A percentile compares a stretch with the other conserved stretches of the same genome.
Evolutionary conservation across 139 green algal species (phyloP).

Genomic region (Tetradesmus obliquus): DNA sequence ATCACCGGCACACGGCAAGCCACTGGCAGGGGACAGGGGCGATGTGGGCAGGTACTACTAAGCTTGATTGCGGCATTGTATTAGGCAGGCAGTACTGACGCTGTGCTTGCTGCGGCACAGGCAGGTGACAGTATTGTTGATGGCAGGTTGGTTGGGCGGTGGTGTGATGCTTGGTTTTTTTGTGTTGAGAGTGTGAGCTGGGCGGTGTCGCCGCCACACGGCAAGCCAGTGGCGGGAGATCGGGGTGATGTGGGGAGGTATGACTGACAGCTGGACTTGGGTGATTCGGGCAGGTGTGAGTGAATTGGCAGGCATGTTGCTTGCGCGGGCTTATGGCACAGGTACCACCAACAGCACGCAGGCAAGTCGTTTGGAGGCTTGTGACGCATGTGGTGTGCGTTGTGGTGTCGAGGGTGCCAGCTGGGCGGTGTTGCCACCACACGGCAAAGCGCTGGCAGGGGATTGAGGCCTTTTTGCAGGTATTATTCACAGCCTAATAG

Average conservation of each 20-base stretch:
- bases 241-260: neutral
- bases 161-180: too few species aligned
- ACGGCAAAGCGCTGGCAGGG: neutral
- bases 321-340: too few species aligned
- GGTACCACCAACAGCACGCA: too few species aligned
- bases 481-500: neutral
- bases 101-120: neutral
- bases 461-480: neutral
- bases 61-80: neutral
- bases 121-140: too few species aligned
- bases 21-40: neutral
- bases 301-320: too few species aligned
- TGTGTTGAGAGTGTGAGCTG: neutral
- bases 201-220: neutral
- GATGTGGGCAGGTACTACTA: constrained; percentile 15
- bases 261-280: neutral
- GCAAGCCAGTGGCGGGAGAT: neutral
- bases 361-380: too few species aligned
- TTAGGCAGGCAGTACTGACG: neutral
- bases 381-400: neutral
- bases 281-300: neutral
- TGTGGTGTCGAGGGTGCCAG: neutral
- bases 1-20: neutral
- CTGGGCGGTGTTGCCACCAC: neutral
- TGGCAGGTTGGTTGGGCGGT: too few species aligned